Conservation (phyloP, 2,329 filamentous ascomycete species). For the Cryphonectria carpinicola region DNA sequence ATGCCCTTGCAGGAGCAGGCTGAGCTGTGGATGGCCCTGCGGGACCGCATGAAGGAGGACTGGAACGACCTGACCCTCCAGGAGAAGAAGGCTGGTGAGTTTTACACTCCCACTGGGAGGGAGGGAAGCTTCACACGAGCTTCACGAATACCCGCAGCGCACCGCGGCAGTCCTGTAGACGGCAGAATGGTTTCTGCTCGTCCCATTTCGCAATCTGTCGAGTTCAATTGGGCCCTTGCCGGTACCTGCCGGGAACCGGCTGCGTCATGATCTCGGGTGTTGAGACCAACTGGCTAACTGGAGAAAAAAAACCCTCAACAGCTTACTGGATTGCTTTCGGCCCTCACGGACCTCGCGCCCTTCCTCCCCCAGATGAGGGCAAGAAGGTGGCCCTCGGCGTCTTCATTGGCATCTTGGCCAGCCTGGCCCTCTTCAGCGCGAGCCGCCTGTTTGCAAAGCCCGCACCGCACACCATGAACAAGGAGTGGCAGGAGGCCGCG, state of each 20-base stretch:
- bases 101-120: background rate
- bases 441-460: slow-evolving; percentile 74
- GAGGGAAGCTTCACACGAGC: slow-evolving; percentile 6
- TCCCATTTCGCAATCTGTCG: background rate
- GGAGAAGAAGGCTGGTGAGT: slow-evolving; percentile 99
- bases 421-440: slow-evolving; percentile 71
- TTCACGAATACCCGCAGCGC: background rate
- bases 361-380: slow-evolving; percentile 81
- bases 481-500: slow-evolving; percentile 93
- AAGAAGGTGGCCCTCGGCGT: slow-evolving; percentile 79
- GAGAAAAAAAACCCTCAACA: too few species aligned
- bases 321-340: slow-evolving; percentile 99
- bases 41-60: slow-evolving; percentile 98
- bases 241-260: slow-evolving; percentile 31
- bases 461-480: slow-evolving; percentile 84
- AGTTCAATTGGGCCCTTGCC: slow-evolving; percentile 26
- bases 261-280: slow-evolving; percentile 16
- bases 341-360: slow-evolving; percentile 88
- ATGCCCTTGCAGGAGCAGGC: slow-evolving; percentile 99
- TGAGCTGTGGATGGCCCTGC: slow-evolving; percentile 96
- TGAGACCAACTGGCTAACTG: slow-evolving; percentile 39
- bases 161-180: background rate
- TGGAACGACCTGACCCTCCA: slow-evolving; percentile 94
- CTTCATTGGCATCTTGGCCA: slow-evolving; percentile 66
- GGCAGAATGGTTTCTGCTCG: background rate